phyloP scores from a whole-genome alignment of 1,139 yeast genomes.

The Pichia sp. region DNA sequence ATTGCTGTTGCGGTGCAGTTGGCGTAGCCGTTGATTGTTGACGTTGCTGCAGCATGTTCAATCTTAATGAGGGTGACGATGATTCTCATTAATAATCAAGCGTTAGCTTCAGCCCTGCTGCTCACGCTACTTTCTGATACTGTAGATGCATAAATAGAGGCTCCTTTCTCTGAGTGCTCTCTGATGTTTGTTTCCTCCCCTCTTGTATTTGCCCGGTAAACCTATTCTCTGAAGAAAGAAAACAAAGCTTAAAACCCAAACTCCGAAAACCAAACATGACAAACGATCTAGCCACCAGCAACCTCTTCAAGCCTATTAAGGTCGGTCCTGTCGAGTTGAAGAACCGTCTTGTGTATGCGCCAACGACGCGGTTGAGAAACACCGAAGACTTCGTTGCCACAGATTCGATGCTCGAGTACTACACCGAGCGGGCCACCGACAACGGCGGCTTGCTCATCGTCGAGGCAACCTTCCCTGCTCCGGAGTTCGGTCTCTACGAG shows the following conservation, averaged over 20 bases:
- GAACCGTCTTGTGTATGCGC: constrained; percentile 49
- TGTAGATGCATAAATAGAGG: not conserved
- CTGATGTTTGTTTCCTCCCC: not conserved
- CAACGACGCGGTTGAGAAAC: constrained; percentile 53
- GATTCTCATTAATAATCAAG: not conserved
- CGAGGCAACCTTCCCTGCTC: constrained; percentile 49
- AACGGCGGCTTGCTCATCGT: constrained; percentile 54
- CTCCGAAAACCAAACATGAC: not conserved
- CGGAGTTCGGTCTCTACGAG: constrained; percentile 42
- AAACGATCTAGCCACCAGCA: constrained; percentile 28
- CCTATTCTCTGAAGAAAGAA: not conserved
- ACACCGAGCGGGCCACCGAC: constrained; percentile 46
- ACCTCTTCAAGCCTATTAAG: constrained; percentile 46
- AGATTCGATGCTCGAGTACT: constrained; percentile 46
- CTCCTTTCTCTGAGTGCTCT: not conserved
- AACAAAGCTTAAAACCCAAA: not conserved
- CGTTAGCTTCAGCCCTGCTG: not conserved
- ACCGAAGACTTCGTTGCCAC: constrained; percentile 40
- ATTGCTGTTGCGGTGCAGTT: too few relatives aligned
- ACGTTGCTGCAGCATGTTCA: not conserved
- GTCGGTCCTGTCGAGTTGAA: constrained; percentile 38
- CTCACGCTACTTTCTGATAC: not conserved
- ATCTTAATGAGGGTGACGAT: not conserved
- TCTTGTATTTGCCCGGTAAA: too few relatives aligned
- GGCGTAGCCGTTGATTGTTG: too few relatives aligned